phyloP scores from a whole-genome alignment of 1,284 basidiomycete genomes.

The Vanrija pseudolonga region DNA sequence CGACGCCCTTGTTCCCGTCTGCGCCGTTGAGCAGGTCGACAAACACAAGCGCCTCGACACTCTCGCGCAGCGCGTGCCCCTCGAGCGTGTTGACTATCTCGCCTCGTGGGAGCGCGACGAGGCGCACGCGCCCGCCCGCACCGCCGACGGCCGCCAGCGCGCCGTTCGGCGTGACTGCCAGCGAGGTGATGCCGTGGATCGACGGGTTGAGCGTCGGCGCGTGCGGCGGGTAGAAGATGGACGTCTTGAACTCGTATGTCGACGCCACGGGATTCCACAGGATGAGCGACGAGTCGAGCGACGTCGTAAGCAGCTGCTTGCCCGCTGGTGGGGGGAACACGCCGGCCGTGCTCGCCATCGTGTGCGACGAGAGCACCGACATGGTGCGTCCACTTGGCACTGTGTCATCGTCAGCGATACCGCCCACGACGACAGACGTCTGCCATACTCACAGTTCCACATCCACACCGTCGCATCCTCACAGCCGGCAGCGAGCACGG shows the following conservation, averaged over 20 bases:
- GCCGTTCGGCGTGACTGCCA: constrained; percentile 78
- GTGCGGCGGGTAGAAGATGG: constrained; percentile 54
- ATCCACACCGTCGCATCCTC: constrained; percentile 95
- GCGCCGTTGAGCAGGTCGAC: constrained; percentile 65
- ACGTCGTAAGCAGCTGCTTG: constrained; percentile 82
- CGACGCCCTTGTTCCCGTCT: constrained; percentile 59
- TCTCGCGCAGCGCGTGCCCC: constrained; percentile 82
- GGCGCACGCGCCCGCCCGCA: constrained; percentile 72
- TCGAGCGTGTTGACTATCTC: constrained; percentile 65
- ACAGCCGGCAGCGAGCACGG: constrained; percentile 82
- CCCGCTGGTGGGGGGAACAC: constrained; percentile 70
- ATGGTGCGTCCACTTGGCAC: constrained; percentile 91
- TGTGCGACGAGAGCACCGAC: constrained; percentile 93
- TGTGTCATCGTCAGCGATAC: constrained; percentile 37
- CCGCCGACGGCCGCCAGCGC: constrained; percentile 87
- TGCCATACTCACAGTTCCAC: constrained; percentile 82
- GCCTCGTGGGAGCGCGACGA: constrained; percentile 81
- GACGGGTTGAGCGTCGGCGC: constrained; percentile 52
- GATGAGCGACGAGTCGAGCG: constrained; percentile 76
- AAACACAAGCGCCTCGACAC: constrained; percentile 83
- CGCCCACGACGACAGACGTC: background rate
- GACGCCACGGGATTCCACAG: constrained; percentile 79
- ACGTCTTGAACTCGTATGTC: constrained; percentile 62
- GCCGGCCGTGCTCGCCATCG: constrained; percentile 77
- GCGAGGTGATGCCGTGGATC: constrained; percentile 73